phyloP scores from a whole-genome alignment of 1,284 basidiomycete genomes.

The Puccinia hordei region DNA sequence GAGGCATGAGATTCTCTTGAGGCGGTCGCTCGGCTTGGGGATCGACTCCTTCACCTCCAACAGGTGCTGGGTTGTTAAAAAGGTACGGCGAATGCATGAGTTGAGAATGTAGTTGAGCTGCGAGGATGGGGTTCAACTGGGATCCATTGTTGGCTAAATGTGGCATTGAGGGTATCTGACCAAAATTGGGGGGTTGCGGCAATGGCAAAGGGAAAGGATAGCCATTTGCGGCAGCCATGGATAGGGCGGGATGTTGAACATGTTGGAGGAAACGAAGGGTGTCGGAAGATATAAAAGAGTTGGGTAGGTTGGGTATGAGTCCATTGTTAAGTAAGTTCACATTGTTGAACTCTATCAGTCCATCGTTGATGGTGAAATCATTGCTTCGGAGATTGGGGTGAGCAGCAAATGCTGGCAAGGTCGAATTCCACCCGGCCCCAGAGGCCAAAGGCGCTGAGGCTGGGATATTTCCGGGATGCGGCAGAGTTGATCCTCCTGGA shows the following conservation, averaged over 20 bases:
- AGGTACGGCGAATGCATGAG: conserved; percentile 13
- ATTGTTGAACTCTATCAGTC: conserved; percentile 25
- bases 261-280: conserved; percentile 43
- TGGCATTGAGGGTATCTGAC: conserved; percentile 36
- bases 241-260: conserved; percentile 35
- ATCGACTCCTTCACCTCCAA: conserved; percentile 9
- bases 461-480: conserved; percentile 16
- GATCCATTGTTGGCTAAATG: conserved; percentile 30
- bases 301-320: conserved; percentile 12
- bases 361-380: conserved; percentile 29
- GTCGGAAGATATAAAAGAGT: conserved; percentile 23
- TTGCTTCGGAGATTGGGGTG: conserved; percentile 18
- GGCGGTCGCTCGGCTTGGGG: conserved; percentile 3
- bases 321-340: conserved; percentile 31
- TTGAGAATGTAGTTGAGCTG: conserved; percentile 34
- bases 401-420: conserved; percentile 34
- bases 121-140: conserved; percentile 21
- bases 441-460: conserved; percentile 31
- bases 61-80: not conserved
- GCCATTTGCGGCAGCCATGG: conserved; percentile 32
- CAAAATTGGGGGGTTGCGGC: conserved; percentile 40
- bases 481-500: conserved; percentile 8
- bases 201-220: conserved; percentile 38
- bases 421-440: conserved; percentile 23
- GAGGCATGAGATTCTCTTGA: conserved; percentile 5